Evolutionary conservation across 2,329 filamentous ascomycete genomes (phyloP).

Genomic region (Myriosclerotinia duriaeana): DNA sequence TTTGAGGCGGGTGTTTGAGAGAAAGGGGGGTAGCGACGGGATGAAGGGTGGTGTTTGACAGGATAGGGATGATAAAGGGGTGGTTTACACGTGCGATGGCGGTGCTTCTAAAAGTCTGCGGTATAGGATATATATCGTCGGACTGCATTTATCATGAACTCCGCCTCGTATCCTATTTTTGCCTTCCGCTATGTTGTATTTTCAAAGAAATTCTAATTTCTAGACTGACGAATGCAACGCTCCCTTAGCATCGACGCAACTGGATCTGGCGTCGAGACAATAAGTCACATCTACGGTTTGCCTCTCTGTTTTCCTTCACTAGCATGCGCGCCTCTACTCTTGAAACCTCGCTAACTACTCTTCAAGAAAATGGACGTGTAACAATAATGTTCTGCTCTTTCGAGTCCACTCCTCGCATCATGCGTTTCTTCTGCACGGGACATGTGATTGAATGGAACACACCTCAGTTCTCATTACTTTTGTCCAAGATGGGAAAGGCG

Average conservation of each 20-base stretch:
- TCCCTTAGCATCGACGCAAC: slow-evolving; percentile 4
- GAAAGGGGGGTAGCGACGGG: too few species aligned
- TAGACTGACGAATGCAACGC: neutral
- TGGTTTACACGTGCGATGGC: too few species aligned
- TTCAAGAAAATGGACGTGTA: slow-evolving; percentile 71
- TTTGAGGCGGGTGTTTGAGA: too few species aligned
- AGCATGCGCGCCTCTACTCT: neutral
- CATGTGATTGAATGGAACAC: slow-evolving; percentile 60
- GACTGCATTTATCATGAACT: too few species aligned
- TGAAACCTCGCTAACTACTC: too few species aligned
- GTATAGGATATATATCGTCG: too few species aligned
- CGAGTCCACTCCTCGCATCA: slow-evolving; percentile 57
- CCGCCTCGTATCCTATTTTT: neutral
- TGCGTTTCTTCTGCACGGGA: slow-evolving; percentile 62
- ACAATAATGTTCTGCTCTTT: slow-evolving; percentile 75
- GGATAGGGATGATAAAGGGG: too few species aligned
- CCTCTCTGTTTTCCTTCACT: neutral
- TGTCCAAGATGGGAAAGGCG: slow-evolving; percentile 48
- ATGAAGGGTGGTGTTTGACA: too few species aligned
- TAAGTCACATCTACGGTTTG: slow-evolving; percentile 23
- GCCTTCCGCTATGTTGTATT: too few species aligned
- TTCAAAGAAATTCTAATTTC: neutral
- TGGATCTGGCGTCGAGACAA: slow-evolving; percentile 17
- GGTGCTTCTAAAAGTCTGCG: too few species aligned
- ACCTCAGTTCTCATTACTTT: slow-evolving; percentile 47